Conservation (phyloP, 2,329 filamentous ascomycete genomes). For the Ustulina deusta region DNA sequence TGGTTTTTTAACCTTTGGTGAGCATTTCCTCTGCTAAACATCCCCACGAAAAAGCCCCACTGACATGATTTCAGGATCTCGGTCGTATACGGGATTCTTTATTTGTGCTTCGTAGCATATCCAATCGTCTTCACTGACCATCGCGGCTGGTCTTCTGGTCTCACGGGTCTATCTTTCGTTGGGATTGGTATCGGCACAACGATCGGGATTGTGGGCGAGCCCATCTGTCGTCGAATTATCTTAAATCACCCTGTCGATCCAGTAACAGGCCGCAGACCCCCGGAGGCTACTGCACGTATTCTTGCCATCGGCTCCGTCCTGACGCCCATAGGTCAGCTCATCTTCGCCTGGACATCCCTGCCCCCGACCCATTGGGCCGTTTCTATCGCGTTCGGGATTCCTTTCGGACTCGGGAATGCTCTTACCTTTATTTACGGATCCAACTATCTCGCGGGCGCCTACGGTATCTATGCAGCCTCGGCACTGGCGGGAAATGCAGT, state of each 20-base stretch:
- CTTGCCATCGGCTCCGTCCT: constrained; percentile 82
- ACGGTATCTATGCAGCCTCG: constrained; percentile 84
- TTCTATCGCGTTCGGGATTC: constrained; percentile 81
- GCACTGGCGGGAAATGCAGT: constrained; percentile 85
- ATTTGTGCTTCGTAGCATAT: constrained; percentile 91
- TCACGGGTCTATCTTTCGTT: constrained; percentile 81
- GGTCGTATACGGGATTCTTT: constrained; percentile 86
- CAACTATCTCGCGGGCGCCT: constrained; percentile 83
- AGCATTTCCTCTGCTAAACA: constrained; percentile 39
- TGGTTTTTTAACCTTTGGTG: constrained; percentile 77
- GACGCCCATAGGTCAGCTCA: constrained; percentile 82
- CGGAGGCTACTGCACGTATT: constrained; percentile 84
- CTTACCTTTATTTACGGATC: constrained; percentile 84
- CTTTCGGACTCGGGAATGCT: constrained; percentile 82
- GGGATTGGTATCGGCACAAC: constrained; percentile 76
- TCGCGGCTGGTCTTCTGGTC: constrained; percentile 80
- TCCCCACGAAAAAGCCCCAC: neutral
- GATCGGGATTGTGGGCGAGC: constrained; percentile 72
- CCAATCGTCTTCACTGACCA: constrained; percentile 82
- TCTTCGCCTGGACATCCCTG: constrained; percentile 89
- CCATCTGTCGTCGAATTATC: constrained; percentile 81
- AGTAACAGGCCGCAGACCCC: constrained; percentile 76
- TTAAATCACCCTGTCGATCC: constrained; percentile 81
- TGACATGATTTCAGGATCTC: constrained; percentile 70
- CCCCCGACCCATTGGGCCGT: constrained; percentile 86